phyloP scores from a whole-genome alignment of 2,329 filamentous ascomycete genomes.

The Aspergillus chevalieri region DNA sequence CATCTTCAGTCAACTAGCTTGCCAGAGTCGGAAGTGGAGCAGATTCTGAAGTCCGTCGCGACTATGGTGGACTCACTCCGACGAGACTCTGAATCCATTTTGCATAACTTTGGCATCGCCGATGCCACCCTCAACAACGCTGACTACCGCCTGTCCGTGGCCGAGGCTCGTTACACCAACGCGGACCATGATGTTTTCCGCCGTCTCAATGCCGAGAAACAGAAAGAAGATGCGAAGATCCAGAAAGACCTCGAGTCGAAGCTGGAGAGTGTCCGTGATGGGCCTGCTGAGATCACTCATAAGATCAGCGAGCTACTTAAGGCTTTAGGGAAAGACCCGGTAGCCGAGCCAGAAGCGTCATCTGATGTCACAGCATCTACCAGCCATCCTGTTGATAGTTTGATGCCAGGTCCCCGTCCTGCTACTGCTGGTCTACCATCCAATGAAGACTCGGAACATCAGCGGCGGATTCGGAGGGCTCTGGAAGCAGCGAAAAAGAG shows the following conservation, averaged over 20 bases:
- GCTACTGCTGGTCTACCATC: slow-evolving; percentile 13
- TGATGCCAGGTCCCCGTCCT: slow-evolving; percentile 22
- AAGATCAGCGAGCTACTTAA: slow-evolving; percentile 36
- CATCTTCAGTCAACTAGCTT: slow-evolving; percentile 27
- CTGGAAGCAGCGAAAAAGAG: slow-evolving; percentile 51
- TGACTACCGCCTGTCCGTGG: slow-evolving; percentile 50
- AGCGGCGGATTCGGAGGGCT: slow-evolving; percentile 44
- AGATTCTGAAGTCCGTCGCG: slow-evolving; percentile 34
- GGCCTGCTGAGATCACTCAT: slow-evolving; percentile 30
- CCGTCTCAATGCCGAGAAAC: slow-evolving; percentile 41
- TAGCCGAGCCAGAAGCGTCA: slow-evolving; percentile 10
- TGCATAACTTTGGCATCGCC: slow-evolving; percentile 42
- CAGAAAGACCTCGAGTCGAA: slow-evolving; percentile 37
- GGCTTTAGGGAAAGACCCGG: slow-evolving; percentile 26
- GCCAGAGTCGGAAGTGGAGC: slow-evolving; percentile 29
- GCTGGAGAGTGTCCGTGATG: slow-evolving; percentile 36
- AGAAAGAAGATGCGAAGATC: slow-evolving; percentile 44
- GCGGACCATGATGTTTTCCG: slow-evolving; percentile 37
- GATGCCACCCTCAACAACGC: slow-evolving; percentile 48
- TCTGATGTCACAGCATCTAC: slow-evolving; percentile 4
- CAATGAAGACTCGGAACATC: slow-evolving; percentile 37
- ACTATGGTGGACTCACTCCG: slow-evolving; percentile 36
- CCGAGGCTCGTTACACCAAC: slow-evolving; percentile 44
- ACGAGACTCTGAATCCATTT: slow-evolving; percentile 41
- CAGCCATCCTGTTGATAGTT: slow-evolving; percentile 10